A percentile compares a stretch with the other conserved stretches of the same genome.
Conservation (phyloP, 2,329 filamentous ascomycete genomes). For the Calonectria pseudoturangicola region DNA sequence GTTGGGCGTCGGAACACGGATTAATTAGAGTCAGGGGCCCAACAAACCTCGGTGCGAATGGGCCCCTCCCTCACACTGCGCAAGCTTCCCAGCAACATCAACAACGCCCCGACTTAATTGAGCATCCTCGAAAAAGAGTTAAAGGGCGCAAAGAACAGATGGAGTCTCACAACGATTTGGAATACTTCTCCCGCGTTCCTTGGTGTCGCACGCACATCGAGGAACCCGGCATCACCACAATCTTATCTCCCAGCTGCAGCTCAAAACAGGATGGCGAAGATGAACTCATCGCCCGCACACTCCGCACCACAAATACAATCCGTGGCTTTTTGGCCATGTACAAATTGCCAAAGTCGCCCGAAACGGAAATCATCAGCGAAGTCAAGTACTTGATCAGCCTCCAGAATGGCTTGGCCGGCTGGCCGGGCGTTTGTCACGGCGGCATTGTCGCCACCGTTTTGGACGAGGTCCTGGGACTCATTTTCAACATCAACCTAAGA, state of each 20-base stretch:
- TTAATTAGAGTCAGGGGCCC: background rate
- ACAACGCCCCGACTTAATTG: background rate
- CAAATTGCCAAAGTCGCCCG: background rate
- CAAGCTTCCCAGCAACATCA: background rate
- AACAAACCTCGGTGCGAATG: background rate
- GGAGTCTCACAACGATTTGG: background rate
- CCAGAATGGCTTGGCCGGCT: background rate
- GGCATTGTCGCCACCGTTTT: background rate
- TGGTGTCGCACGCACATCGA: background rate
- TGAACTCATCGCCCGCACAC: background rate
- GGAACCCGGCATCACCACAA: background rate
- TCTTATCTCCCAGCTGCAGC: background rate
- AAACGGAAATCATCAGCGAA: slow-evolving; percentile 1
- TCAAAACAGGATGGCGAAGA: background rate
- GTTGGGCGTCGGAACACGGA: background rate
- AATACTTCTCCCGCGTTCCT: background rate
- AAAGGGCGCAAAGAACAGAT: background rate
- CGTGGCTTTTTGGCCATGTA: background rate
- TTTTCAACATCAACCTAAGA: background rate
- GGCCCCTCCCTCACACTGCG: background rate
- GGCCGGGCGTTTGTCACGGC: background rate
- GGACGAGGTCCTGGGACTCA: background rate
- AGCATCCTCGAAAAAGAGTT: background rate
- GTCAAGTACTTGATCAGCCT: background rate
- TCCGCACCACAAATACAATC: slow-evolving; percentile 1